A percentile compares a stretch with the other conserved stretches of the same genome.
Evolutionary conservation across 2,329 filamentous ascomycete genomes (phyloP).

Genomic region (Phaeosphaeriaceae sp.): DNA sequence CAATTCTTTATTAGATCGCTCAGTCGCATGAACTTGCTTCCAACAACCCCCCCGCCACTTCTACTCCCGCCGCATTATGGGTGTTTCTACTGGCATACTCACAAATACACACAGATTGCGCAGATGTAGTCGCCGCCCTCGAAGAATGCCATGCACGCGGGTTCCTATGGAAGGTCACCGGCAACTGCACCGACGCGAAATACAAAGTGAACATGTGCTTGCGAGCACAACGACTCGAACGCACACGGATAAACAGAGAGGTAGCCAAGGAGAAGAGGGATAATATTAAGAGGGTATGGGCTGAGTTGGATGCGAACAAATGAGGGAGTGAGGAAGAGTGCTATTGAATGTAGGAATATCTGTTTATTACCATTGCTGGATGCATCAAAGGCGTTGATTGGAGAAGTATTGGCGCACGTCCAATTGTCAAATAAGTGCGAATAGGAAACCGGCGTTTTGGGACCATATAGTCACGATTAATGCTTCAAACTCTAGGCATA

Average conservation of each 20-base stretch:
- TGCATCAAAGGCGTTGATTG: neutral
- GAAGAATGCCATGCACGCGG: conserved; percentile 94
- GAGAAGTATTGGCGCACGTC: neutral
- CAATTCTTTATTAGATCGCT: no score
- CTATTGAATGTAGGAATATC: neutral
- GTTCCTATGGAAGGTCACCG: conserved; percentile 89
- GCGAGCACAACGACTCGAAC: conserved; percentile 77
- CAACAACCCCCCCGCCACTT: neutral
- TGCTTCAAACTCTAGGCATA: neutral
- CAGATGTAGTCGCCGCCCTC: conserved; percentile 89
- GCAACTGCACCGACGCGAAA: conserved; percentile 90
- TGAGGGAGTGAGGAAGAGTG: conserved; percentile 7
- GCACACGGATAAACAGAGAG: conserved; percentile 78
- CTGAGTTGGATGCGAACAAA: conserved; percentile 75
- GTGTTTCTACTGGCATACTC: neutral
- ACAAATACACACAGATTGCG: conserved; percentile 70
- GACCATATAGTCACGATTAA: neutral
- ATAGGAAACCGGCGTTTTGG: conserved; percentile 1
- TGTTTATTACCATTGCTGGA: neutral
- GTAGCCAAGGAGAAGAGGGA: conserved; percentile 70
- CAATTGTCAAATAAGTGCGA: no score
- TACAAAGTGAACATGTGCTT: conserved; percentile 84
- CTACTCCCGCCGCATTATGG: conserved; percentile 7
- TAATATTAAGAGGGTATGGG: conserved; percentile 78
- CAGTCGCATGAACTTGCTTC: no score